Conservation (phyloP, 805 yeast species). For the Tetrapisispora iriomotensis region DNA sequence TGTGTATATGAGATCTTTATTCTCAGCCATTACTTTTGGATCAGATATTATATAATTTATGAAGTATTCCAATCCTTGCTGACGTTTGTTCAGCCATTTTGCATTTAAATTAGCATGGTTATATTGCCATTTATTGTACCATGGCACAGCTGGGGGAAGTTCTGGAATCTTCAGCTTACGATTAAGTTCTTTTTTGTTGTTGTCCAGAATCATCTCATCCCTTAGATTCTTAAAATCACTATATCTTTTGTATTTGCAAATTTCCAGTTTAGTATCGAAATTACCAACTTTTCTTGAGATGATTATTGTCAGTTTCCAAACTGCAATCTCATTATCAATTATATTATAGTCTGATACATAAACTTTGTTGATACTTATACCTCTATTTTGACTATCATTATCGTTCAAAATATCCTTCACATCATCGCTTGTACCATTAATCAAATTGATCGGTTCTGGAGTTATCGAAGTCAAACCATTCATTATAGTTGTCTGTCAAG, state of each 20-base stretch:
- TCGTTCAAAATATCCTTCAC: neutral
- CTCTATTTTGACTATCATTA: neutral
- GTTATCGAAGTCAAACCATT: constrained; percentile 7
- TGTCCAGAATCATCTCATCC: constrained; percentile 22
- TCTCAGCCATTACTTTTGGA: neutral
- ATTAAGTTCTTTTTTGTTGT: constrained; percentile 8
- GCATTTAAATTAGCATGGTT: constrained; percentile 29
- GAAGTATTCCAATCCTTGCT: constrained; percentile 53
- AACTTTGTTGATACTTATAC: constrained; percentile 6
- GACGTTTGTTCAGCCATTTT: constrained; percentile 43
- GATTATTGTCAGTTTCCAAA: constrained; percentile 22
- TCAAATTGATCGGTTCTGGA: constrained; percentile 23
- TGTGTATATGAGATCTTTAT: neutral
- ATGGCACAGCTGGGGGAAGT: constrained; percentile 43
- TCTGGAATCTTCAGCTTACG: constrained; percentile 32
- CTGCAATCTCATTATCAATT: constrained; percentile 20
- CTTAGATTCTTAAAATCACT: constrained; percentile 51
- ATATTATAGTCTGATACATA: constrained; percentile 23
- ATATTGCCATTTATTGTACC: constrained; percentile 26
- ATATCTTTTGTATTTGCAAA: constrained; percentile 49
- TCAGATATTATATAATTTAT: constrained; percentile 30
- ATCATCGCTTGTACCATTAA: constrained; percentile 11
- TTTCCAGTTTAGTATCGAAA: constrained; percentile 7
- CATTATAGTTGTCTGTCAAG: too few species aligned
- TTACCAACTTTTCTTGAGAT: constrained; percentile 5